phyloP scores from a whole-genome alignment of 306 rosid species.

The Trifolium dubium region DNA sequence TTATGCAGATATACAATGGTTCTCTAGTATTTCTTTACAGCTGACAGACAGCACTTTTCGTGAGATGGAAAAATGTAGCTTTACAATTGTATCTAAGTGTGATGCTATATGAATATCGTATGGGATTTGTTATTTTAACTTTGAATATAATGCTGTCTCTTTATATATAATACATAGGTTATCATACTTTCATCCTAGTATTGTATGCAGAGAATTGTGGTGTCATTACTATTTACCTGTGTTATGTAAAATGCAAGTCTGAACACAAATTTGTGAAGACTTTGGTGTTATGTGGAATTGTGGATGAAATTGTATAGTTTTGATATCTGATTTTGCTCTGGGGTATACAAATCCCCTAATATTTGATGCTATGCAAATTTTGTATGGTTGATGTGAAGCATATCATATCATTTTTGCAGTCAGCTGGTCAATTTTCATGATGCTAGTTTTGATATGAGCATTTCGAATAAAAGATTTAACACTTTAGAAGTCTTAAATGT shows the following conservation, averaged over 20 bases:
- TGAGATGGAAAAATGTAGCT: slow-evolving; percentile 21
- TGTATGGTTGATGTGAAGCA: not conserved
- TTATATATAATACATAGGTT: slow-evolving; percentile 2
- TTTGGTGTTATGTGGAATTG: not conserved
- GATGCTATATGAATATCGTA: slow-evolving; percentile 28
- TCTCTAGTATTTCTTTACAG: slow-evolving; percentile 34
- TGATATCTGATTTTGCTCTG: not conserved
- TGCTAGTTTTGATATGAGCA: not conserved
- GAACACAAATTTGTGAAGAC: not conserved
- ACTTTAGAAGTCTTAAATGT: not conserved
- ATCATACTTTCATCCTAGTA: slow-evolving; percentile 1
- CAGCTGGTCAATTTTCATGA: not conserved
- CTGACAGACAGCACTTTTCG: slow-evolving; percentile 34
- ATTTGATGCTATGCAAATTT: not conserved
- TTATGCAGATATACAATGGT: slow-evolving; percentile 35
- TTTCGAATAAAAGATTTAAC: not conserved
- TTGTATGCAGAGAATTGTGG: slow-evolving; percentile 9
- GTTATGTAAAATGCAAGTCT: slow-evolving; percentile 4
- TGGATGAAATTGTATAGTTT: not conserved
- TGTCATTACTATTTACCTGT: not conserved
- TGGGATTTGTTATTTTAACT: slow-evolving; percentile 5
- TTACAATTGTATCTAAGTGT: slow-evolving; percentile 35
- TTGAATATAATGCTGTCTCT: slow-evolving; percentile 1
- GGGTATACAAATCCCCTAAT: not conserved
- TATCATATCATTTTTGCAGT: not conserved